Evolutionary conservation across 1,284 basidiomycete genomes (phyloP).

Genomic region (Sanghuangporus baumii): DNA sequence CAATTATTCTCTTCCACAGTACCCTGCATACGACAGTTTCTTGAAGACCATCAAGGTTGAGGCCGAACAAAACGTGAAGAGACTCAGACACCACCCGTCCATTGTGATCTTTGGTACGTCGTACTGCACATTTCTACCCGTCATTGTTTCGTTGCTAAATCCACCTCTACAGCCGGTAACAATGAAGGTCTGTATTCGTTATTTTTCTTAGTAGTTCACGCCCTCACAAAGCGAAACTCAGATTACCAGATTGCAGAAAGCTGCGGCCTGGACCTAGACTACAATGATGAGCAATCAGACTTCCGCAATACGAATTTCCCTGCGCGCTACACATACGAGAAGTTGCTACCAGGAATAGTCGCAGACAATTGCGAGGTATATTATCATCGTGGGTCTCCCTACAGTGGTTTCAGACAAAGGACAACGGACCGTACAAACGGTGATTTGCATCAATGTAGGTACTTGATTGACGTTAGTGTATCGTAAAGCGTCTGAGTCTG

Average conservation of each 20-base stretch:
- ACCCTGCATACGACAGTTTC: slow-evolving; percentile 40
- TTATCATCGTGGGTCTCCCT: slow-evolving; percentile 84
- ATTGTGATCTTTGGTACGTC: slow-evolving; percentile 75
- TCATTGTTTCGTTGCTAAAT: slow-evolving; percentile 8
- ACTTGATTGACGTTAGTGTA: not conserved
- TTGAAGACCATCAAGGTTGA: slow-evolving; percentile 35
- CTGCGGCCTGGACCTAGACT: slow-evolving; percentile 70
- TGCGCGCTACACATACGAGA: slow-evolving; percentile 83
- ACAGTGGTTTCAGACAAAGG: slow-evolving; percentile 71
- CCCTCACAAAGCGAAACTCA: slow-evolving; percentile 22
- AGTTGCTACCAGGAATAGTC: slow-evolving; percentile 71
- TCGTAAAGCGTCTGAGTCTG: slow-evolving; percentile 1
- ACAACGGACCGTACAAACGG: slow-evolving; percentile 75
- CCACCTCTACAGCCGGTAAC: slow-evolving; percentile 63
- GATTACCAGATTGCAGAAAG: slow-evolving; percentile 83
- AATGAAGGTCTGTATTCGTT: slow-evolving; percentile 59
- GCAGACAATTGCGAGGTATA: slow-evolving; percentile 55
- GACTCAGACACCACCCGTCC: slow-evolving; percentile 40
- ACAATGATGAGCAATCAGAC: slow-evolving; percentile 74
- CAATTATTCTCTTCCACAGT: slow-evolving; percentile 22
- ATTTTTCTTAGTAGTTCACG: not conserved
- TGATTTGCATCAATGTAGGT: slow-evolving; percentile 80
- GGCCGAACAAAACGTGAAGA: slow-evolving; percentile 37
- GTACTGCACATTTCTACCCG: not conserved
- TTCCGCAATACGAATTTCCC: slow-evolving; percentile 82